These are phyloP conservation scores for Luffa acutangula DNA, from an alignment of 306 rosid species.

Conservation along the genomic window DNA sequence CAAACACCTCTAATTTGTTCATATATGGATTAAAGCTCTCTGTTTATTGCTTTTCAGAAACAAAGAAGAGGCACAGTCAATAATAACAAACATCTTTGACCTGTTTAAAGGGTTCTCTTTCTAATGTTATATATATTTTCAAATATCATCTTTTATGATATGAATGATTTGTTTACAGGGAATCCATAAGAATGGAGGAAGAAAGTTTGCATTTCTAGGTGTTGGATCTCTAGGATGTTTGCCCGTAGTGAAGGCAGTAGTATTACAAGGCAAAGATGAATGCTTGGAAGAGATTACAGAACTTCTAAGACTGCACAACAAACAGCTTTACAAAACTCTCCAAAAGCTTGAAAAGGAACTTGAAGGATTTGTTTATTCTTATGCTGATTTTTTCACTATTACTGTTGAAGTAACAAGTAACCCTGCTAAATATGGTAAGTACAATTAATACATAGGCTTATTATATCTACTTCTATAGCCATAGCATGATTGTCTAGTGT, in stretches of 20 bases:
- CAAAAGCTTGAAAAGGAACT: constrained; percentile 18
- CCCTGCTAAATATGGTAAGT: constrained; percentile 48
- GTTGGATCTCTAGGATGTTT: constrained; percentile 23
- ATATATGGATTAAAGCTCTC: neutral
- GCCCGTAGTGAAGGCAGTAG: constrained; percentile 10
- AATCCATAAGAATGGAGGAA: constrained; percentile 34
- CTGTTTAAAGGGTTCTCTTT: neutral
- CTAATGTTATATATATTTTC: neutral
- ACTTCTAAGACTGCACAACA: constrained; percentile 21
- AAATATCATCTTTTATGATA: neutral
- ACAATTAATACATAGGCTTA: neutral
- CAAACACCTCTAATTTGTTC: neutral
- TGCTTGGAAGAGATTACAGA: constrained; percentile 20
- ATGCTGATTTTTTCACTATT: constrained; percentile 1
- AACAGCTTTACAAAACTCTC: constrained; percentile 21
- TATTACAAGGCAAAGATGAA: constrained; percentile 15
- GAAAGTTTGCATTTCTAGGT: constrained; percentile 36
- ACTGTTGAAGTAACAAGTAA: constrained; percentile 4
- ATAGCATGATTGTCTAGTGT: neutral
- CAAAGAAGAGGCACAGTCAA: neutral
- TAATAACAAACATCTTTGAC: neutral
- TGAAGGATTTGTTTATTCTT: constrained; percentile 42
- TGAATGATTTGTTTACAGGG: constrained; percentile 13
- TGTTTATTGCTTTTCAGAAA: neutral
- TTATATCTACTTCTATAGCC: neutral